Evolutionary conservation across 2,329 filamentous ascomycete species (phyloP).

Genomic region (Ceratocystis destructans): DNA sequence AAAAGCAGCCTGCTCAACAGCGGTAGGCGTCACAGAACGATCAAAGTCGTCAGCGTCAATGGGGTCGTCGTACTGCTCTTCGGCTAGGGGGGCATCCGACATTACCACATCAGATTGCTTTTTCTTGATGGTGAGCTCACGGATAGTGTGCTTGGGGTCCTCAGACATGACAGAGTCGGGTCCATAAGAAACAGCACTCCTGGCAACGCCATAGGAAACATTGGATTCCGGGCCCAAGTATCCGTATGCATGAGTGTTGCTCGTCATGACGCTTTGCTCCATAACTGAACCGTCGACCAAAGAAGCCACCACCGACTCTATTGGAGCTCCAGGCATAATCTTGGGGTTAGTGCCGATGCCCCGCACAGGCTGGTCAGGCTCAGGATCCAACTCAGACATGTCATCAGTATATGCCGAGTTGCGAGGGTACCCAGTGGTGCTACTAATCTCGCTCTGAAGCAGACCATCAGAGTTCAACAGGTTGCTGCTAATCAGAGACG

Average conservation of each 20-base stretch:
- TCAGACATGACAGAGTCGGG: slow-evolving; percentile 29
- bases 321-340: slow-evolving; percentile 57
- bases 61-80: slow-evolving; percentile 3
- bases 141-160: slow-evolving; percentile 20
- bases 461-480: slow-evolving; percentile 28
- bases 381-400: slow-evolving; percentile 45
- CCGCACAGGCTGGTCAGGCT: slow-evolving; percentile 56
- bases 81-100: not conserved
- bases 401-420: slow-evolving; percentile 36
- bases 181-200: slow-evolving; percentile 23
- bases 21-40: slow-evolving; percentile 35
- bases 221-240: slow-evolving; percentile 15
- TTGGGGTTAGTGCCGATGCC: slow-evolving; percentile 62
- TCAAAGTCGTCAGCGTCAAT: slow-evolving; percentile 5
- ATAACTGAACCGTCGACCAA: slow-evolving; percentile 61
- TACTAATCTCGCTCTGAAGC: slow-evolving; percentile 15
- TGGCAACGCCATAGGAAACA: slow-evolving; percentile 20
- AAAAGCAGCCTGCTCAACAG: slow-evolving; percentile 31
- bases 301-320: slow-evolving; percentile 85
- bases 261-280: slow-evolving; percentile 55
- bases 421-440: slow-evolving; percentile 34
- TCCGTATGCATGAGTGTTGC: slow-evolving; percentile 17
- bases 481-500: slow-evolving; percentile 42
- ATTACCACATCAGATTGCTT: slow-evolving; percentile 11
- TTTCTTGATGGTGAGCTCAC: slow-evolving; percentile 17